Conservation (phyloP, 345 rosid species). For the Cochlearia excelsa region DNA sequence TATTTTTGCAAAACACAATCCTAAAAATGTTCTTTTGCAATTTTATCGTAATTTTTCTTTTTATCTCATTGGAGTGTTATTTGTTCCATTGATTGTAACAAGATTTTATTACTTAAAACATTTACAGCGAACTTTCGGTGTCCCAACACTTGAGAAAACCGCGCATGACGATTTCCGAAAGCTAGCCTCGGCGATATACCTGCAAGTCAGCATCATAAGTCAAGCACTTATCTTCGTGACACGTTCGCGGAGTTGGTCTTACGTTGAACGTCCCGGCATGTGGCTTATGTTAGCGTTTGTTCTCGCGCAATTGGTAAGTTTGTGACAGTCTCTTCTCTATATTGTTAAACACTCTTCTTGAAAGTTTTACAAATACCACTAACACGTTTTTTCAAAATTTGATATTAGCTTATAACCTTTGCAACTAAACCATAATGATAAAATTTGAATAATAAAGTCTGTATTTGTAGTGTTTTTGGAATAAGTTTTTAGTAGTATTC, state of each 20-base stretch:
- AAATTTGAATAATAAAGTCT: too few relatives aligned
- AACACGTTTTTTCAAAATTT: too few relatives aligned
- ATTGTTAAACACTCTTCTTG: not conserved
- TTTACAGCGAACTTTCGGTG: conserved; percentile 74
- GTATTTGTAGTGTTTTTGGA: too few relatives aligned
- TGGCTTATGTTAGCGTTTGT: conserved; percentile 71
- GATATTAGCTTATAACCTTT: too few relatives aligned
- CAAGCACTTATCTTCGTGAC: conserved; percentile 98
- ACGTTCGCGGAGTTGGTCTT: conserved; percentile 94
- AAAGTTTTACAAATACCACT: too few relatives aligned
- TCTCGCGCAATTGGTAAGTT: conserved; percentile 85
- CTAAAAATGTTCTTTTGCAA: too few relatives aligned
- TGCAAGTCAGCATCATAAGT: conserved; percentile 96
- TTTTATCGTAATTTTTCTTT: too few relatives aligned
- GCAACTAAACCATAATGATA: too few relatives aligned
- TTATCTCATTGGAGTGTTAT: too few relatives aligned
- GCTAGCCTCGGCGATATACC: conserved; percentile 93
- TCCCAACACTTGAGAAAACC: conserved; percentile 78
- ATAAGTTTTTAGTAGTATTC: too few relatives aligned
- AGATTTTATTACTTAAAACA: conserved; percentile 10
- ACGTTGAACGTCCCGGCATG: conserved; percentile 86
- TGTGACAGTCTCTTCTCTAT: conserved; percentile 4
- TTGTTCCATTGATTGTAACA: not conserved
- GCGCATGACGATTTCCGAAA: conserved; percentile 87
- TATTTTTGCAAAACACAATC: too few relatives aligned